A percentile compares a stretch with the other conserved stretches of the same genome.
phyloP scores from a whole-genome alignment of 768 basidiomycete genomes.

The Macrocybe gigantea region DNA sequence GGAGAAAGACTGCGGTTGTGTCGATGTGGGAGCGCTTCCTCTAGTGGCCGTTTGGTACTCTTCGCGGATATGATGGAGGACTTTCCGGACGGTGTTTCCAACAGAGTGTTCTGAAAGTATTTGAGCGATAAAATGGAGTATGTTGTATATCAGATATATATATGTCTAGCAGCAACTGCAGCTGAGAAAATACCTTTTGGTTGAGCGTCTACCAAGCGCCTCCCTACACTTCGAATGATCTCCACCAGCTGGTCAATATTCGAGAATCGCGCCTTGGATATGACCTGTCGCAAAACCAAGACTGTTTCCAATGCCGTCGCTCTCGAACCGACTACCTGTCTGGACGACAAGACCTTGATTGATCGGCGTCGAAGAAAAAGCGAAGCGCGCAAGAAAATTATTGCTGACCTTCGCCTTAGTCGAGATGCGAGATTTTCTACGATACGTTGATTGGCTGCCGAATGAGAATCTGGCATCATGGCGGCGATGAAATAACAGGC shows the following conservation, averaged over 20 bases:
- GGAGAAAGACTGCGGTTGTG: slow-evolving; percentile 46
- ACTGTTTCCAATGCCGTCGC: slow-evolving; percentile 87
- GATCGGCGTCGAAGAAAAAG: neutral
- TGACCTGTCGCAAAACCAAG: slow-evolving; percentile 82
- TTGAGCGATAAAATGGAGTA: slow-evolving; percentile 1
- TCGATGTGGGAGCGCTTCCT: slow-evolving; percentile 29
- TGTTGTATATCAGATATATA: slow-evolving; percentile 1
- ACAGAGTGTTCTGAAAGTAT: slow-evolving; percentile 76
- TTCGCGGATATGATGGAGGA: slow-evolving; percentile 91
- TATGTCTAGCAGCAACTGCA: neutral
- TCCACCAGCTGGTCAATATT: slow-evolving; percentile 82
- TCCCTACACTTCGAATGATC: slow-evolving; percentile 75
- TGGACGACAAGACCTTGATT: slow-evolving; percentile 23
- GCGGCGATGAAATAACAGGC: neutral
- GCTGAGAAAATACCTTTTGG: slow-evolving; percentile 68
- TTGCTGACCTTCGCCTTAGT: slow-evolving; percentile 63
- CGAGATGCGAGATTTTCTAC: slow-evolving; percentile 69
- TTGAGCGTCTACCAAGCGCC: slow-evolving; percentile 81
- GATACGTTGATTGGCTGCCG: slow-evolving; percentile 40
- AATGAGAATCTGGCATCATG: slow-evolving; percentile 38
- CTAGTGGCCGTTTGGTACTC: slow-evolving; percentile 82
- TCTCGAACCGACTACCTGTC: slow-evolving; percentile 89
- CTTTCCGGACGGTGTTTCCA: slow-evolving; percentile 90
- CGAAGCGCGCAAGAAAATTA: neutral
- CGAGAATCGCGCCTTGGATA: slow-evolving; percentile 79